phyloP scores from a whole-genome alignment of 2,329 filamentous ascomycete species.

The Fusarium miscanthi region DNA sequence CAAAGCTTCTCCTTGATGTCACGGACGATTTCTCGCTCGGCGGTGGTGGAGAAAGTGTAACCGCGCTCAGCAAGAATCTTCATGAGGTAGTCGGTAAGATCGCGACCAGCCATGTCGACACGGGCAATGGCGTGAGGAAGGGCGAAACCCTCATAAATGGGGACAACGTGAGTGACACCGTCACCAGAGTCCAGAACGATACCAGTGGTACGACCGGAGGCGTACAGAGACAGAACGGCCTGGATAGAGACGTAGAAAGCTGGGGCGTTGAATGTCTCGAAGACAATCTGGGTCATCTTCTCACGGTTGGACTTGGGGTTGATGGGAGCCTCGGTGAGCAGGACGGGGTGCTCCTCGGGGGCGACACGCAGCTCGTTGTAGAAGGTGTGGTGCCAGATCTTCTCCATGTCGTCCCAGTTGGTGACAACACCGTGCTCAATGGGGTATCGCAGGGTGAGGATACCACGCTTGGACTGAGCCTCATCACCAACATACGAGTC shows the following conservation, averaged over 20 bases:
- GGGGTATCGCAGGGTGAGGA: slow-evolving; percentile 98
- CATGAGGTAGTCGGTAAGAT: slow-evolving; percentile 99
- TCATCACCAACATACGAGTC: slow-evolving; percentile 99
- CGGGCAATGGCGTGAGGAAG: slow-evolving; percentile 99
- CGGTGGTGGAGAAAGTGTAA: slow-evolving; percentile 99
- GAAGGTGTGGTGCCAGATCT: slow-evolving; percentile 99
- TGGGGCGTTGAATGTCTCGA: slow-evolving; percentile 99
- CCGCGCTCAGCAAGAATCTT: slow-evolving; percentile 99
- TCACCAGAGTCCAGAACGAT: slow-evolving; percentile 99
- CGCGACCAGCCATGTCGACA: slow-evolving; percentile 99
- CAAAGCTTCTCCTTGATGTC: slow-evolving; percentile 99
- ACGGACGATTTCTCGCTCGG: slow-evolving; percentile 99
- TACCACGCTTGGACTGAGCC: slow-evolving; percentile 99
- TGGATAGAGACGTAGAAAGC: slow-evolving; percentile 99
- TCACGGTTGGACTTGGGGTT: slow-evolving; percentile 99
- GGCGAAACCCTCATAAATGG: slow-evolving; percentile 99
- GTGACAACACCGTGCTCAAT: slow-evolving; percentile 99
- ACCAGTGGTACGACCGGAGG: slow-evolving; percentile 99
- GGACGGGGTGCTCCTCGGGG: slow-evolving; percentile 99
- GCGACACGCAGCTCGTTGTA: slow-evolving; percentile 99
- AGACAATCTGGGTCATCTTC: slow-evolving; percentile 99
- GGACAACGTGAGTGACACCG: slow-evolving; percentile 99
- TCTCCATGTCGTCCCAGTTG: slow-evolving; percentile 99
- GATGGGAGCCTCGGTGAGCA: slow-evolving; percentile 99
- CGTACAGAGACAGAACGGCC: slow-evolving; percentile 98